These are phyloP conservation scores for Trametes pubescens DNA, from an alignment of 1,284 basidiomycete genomes.

Conservation along the genomic window DNA sequence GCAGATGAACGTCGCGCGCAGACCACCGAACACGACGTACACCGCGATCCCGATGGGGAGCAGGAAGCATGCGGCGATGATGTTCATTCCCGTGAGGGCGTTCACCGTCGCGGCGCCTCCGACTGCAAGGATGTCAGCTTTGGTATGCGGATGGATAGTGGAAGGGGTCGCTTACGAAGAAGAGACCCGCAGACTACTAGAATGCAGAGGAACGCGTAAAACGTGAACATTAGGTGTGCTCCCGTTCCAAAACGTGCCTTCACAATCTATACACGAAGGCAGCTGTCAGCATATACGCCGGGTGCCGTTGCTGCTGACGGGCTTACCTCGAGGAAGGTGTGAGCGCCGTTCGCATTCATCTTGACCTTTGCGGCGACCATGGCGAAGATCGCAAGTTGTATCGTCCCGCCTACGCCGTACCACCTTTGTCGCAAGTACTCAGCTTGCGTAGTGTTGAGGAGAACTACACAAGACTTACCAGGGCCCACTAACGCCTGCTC, in stretches of 20 bases:
- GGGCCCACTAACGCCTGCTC: conserved; percentile 53
- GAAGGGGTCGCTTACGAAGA: conserved; percentile 48
- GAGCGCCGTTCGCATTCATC: conserved; percentile 69
- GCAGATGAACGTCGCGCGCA: conserved; percentile 62
- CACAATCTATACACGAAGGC: conserved; percentile 58
- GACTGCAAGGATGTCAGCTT: conserved; percentile 41
- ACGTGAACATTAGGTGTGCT: conserved; percentile 81
- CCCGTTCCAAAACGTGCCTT: conserved; percentile 76
- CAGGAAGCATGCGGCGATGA: conserved; percentile 84
- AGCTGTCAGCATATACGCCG: background rate
- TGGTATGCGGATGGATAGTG: conserved; percentile 50
- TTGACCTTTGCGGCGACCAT: conserved; percentile 80
- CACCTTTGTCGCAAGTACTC: conserved; percentile 44
- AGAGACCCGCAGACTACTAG: conserved; percentile 74
- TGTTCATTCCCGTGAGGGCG: conserved; percentile 83
- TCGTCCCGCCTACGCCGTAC: conserved; percentile 68
- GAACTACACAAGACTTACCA: conserved; percentile 45
- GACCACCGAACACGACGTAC: conserved; percentile 58
- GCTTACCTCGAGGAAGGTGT: conserved; percentile 60
- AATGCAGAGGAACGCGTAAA: conserved; percentile 82
- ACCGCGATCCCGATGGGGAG: conserved; percentile 62
- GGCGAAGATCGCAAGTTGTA: conserved; percentile 79
- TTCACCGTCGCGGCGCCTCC: conserved; percentile 85
- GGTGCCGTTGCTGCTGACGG: too few relatives aligned
- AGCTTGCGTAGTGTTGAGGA: background rate